Evolutionary conservation across 1,284 basidiomycete genomes (phyloP).

Genomic region (Sanghuangporus weigelae): DNA sequence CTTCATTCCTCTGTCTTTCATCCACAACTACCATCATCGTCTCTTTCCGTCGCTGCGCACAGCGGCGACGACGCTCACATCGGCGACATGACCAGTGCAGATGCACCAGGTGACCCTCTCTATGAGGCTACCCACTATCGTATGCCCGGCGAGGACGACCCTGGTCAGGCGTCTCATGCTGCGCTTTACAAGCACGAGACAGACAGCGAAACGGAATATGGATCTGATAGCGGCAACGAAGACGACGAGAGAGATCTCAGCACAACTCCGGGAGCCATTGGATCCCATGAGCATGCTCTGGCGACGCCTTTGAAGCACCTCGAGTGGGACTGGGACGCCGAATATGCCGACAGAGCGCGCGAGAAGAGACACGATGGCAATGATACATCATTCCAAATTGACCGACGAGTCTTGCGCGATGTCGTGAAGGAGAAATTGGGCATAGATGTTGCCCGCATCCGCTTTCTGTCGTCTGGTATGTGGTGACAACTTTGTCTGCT

Average conservation of each 20-base stretch:
- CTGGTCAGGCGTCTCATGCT: constrained; percentile 12
- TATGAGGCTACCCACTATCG: constrained; percentile 15
- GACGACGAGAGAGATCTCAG: background rate
- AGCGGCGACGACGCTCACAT: background rate
- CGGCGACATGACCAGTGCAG: background rate
- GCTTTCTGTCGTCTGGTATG: constrained; percentile 69
- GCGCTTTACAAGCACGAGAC: constrained; percentile 9
- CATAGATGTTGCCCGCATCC: constrained; percentile 59
- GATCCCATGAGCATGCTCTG: background rate
- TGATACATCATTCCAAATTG: constrained; percentile 13
- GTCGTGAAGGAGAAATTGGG: constrained; percentile 67
- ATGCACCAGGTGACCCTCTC: constrained; percentile 1
- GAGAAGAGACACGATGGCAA: constrained; percentile 11
- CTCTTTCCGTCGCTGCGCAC: background rate
- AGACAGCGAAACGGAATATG: constrained; percentile 12
- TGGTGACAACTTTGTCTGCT: background rate
- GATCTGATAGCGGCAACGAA: background rate
- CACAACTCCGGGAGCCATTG: background rate
- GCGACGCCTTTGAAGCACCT: constrained; percentile 3
- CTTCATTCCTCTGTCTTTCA: background rate
- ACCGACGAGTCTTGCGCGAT: constrained; percentile 30
- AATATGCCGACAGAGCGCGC: constrained; percentile 10
- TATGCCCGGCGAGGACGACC: constrained; percentile 18
- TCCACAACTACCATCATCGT: background rate
- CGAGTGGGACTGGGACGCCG: constrained; percentile 15